Percentiles rank a stretch among this genome's conserved stretches.
These are phyloP conservation scores for Pseudomonodictys pantanalensis DNA, from an alignment of 495 filamentous ascomycete genomes.

Conservation along the genomic window DNA sequence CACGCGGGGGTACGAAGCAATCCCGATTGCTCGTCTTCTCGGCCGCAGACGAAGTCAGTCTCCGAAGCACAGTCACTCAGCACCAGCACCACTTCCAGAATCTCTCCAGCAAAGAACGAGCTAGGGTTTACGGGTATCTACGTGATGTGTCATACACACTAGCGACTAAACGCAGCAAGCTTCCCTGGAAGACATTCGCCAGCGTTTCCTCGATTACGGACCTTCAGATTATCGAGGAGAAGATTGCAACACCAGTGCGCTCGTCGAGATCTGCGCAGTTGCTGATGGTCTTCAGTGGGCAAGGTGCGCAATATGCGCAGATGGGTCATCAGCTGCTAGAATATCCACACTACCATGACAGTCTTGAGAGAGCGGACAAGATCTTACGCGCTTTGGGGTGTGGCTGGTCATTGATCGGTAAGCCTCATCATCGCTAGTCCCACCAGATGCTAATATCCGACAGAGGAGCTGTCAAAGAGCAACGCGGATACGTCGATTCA, in stretches of 20 bases:
- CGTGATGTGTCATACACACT: not conserved
- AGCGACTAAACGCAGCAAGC: not conserved
- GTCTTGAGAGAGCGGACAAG: constrained; percentile 15
- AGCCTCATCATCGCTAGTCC: not conserved
- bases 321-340: constrained; percentile 38
- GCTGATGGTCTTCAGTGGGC: constrained; percentile 42
- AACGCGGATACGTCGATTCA: not conserved
- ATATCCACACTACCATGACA: constrained; percentile 21
- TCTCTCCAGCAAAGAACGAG: not conserved
- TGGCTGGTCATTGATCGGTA: constrained; percentile 7
- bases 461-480: not conserved
- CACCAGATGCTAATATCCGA: constrained; percentile 6
- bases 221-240: not conserved
- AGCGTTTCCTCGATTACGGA: not conserved
- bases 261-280: not conserved
- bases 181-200: not conserved
- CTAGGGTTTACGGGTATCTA: not conserved
- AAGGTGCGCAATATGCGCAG: constrained; percentile 41
- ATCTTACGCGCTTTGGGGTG: not conserved
- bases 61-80: not conserved
- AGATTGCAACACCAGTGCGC: too few species aligned
- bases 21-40: too few species aligned
- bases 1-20: too few species aligned
- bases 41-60: too few species aligned
- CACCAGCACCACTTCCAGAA: not conserved